Conservation (phyloP, 805 yeast genomes). For the Suhomyces vadensis region DNA sequence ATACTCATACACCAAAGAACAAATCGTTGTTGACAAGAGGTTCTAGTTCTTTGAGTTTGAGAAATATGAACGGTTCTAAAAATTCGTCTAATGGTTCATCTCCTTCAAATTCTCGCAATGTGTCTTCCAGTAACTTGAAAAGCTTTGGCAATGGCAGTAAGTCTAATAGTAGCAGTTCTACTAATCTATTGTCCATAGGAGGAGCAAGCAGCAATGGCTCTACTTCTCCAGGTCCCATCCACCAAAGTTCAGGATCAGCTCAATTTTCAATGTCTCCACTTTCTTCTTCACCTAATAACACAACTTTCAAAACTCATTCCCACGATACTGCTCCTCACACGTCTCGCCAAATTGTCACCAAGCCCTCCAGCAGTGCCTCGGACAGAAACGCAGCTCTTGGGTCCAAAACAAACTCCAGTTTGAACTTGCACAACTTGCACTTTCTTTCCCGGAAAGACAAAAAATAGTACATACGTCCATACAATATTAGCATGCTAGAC, state of each 20-base stretch:
- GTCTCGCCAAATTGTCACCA: conserved; percentile 7
- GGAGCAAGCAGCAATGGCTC: background rate
- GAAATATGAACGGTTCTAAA: conserved; percentile 18
- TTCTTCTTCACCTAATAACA: conserved; percentile 11
- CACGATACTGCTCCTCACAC: conserved; percentile 5
- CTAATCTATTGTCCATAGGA: background rate
- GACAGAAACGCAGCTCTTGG: conserved; percentile 29
- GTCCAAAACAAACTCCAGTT: conserved; percentile 21
- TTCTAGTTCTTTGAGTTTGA: conserved; percentile 25
- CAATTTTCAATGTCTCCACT: conserved; percentile 14
- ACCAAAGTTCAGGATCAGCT: conserved; percentile 4
- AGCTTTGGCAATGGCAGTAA: conserved; percentile 5
- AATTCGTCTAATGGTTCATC: conserved; percentile 36
- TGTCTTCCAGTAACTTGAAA: conserved; percentile 32
- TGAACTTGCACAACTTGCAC: conserved; percentile 30
- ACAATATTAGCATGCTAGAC: no score
- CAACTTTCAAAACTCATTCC: conserved; percentile 6
- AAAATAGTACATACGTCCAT: conserved; percentile 14
- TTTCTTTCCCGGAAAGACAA: conserved; percentile 32
- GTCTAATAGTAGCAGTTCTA: conserved; percentile 6
- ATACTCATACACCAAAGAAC: conserved; percentile 5
- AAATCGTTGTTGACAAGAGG: conserved; percentile 28
- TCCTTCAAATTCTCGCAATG: conserved; percentile 40
- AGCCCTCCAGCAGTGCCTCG: conserved; percentile 33
- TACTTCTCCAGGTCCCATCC: conserved; percentile 5